Evolutionary conservation across 192 early-diverging fungal genomes (phyloP).

Genomic region (Backusella tarrabulga): DNA sequence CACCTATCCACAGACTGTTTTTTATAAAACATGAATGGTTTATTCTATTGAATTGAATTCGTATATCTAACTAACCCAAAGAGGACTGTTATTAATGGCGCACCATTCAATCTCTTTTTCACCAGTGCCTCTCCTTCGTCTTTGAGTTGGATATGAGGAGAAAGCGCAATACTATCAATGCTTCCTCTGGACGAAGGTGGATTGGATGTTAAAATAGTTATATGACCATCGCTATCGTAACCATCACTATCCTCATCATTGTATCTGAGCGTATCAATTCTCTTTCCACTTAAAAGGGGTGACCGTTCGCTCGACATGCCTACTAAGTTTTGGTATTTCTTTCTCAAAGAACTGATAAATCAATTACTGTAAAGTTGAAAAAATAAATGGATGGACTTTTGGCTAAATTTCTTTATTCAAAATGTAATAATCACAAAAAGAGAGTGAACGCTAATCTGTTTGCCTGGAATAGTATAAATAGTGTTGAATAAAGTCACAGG

Average conservation of each 20-base stretch:
- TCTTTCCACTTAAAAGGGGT: not conserved
- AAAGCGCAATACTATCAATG: not conserved
- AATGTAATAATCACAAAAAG: too few relatives aligned
- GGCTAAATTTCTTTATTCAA: too few relatives aligned
- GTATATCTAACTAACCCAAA: slow-evolving; percentile 1
- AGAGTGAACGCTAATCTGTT: too few relatives aligned
- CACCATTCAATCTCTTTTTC: slow-evolving; percentile 14
- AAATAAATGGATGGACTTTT: not conserved
- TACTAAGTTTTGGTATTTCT: not conserved
- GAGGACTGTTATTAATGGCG: slow-evolving; percentile 10
- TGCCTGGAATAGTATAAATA: too few relatives aligned
- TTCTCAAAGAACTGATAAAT: too few relatives aligned
- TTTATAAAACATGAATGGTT: not conserved
- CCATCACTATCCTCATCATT: not conserved
- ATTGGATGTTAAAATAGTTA: not conserved
- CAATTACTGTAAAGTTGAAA: not conserved
- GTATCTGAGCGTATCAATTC: not conserved
- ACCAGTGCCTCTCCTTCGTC: slow-evolving; percentile 4
- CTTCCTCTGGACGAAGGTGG: not conserved
- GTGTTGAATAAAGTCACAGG: too few relatives aligned
- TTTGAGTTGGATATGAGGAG: not conserved
- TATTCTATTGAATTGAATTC: not conserved
- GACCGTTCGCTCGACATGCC: not conserved
- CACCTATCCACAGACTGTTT: slow-evolving; percentile 30
- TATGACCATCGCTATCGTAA: not conserved